phyloP scores from a whole-genome alignment of 2,329 filamentous ascomycete genomes.

The Dothidotthia symphoricarpi region DNA sequence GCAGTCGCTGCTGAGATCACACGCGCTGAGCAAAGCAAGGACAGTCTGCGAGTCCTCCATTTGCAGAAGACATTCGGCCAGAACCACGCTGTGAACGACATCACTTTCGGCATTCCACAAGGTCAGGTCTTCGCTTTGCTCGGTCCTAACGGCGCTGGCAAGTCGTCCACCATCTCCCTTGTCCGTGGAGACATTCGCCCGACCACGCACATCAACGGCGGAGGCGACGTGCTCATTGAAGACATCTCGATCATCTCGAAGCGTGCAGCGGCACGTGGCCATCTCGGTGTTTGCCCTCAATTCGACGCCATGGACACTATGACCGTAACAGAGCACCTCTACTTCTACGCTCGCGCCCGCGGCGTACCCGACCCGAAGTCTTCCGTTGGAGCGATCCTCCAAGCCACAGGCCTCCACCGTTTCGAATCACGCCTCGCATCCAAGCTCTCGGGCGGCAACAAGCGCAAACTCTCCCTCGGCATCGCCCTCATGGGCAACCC shows the following conservation, averaged over 20 bases:
- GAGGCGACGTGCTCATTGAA: constrained; percentile 81
- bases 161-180: constrained; percentile 83
- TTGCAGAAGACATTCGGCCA: constrained; percentile 76
- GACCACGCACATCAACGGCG: constrained; percentile 53
- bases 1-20: constrained; percentile 65
- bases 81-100: constrained; percentile 76
- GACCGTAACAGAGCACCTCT: constrained; percentile 82
- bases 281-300: constrained; percentile 86
- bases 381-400: constrained; percentile 76
- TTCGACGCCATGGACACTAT: constrained; percentile 78
- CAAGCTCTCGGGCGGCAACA: constrained; percentile 85
- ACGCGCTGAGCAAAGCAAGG: constrained; percentile 59
- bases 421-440: constrained; percentile 74
- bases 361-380: constrained; percentile 72
- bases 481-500: constrained; percentile 94
- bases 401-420: constrained; percentile 71
- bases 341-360: constrained; percentile 82
- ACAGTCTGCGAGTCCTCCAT: constrained; percentile 76
- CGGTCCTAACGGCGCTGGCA: constrained; percentile 88
- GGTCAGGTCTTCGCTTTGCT: constrained; percentile 86
- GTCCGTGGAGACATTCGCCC: constrained; percentile 86
- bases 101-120: constrained; percentile 76
- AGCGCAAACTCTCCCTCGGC: constrained; percentile 83
- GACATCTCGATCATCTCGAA: constrained; percentile 70
- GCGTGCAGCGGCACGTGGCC: constrained; percentile 68